Base-by-base conservation (phyloP, 75 land plant genomes). In the Pseudotsuga menziesii region DNA sequence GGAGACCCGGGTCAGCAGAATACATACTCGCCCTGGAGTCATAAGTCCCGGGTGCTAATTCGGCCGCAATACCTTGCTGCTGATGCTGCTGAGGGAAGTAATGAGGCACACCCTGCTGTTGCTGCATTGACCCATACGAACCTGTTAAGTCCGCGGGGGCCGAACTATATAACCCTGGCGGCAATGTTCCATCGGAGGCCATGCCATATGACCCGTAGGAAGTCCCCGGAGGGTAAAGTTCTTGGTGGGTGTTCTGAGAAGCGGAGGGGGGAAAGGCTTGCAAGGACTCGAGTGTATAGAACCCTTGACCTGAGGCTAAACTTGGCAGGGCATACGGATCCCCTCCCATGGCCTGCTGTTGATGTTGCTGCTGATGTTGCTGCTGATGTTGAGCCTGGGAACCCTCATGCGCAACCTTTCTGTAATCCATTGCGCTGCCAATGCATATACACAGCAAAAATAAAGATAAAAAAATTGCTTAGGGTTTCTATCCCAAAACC, bases 201-300 rank as follows among this genome's bases (percentile, higher is more conserved):
- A 27, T 14, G 23, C 52, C 52, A 44, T 44, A 44, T 6, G 8
- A 41, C 0, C 44, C 52, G 12, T 67, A 67, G 67, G 9, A 26
- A 39, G 39, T 41, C 0, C 72, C 72, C 25, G 52, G 72, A 2
- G 72, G 72, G 23, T 19, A 69, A 41, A 69, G 8, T 17, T 69
- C 48, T 3, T 36, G 52, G 3, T 69, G 72, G 20, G 72, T 48
- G 52, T 48, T 48, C 52, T 48, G 52, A 48, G 52, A 48, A 48
- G 52, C 52, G 52, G 52, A 7, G 7, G 48, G 11, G 11, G 52
- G 52, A 1, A 48, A 20, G 48, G 22, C 22, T 69, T 69, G 48
- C 2, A 69, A 23, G 72, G 72, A 69, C 41, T 69, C 72, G 6
- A 69, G 23, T 22, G 72, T 69, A 7, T 69, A 69, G 48, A 69